Conservation (phyloP, 345 rosid species). For the Luvunga scandens region DNA sequence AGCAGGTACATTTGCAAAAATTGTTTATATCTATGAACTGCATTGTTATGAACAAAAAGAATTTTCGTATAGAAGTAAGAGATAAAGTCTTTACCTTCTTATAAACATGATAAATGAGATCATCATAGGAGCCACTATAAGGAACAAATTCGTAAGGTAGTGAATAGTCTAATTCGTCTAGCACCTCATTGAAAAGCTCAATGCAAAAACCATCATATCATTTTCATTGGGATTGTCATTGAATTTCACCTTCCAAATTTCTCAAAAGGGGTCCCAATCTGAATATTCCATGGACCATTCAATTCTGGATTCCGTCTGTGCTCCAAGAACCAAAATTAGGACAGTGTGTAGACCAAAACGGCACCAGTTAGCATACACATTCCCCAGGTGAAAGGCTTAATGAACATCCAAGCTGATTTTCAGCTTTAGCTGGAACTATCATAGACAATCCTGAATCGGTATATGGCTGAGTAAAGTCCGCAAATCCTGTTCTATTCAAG, state of each 20-base stretch:
- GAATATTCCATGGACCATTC: slow-evolving; percentile 31
- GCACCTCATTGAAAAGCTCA: slow-evolving; percentile 29
- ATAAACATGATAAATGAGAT: slow-evolving; percentile 31
- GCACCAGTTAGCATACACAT: slow-evolving; percentile 49
- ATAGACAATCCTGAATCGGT: slow-evolving; percentile 50
- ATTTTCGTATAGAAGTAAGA: no score
- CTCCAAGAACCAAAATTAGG: slow-evolving; percentile 47
- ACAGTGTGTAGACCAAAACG: slow-evolving; percentile 40
- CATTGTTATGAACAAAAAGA: no score
- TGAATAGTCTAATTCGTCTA: not conserved
- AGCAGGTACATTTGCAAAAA: no score
- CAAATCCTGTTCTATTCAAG: slow-evolving; percentile 29
- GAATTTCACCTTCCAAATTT: slow-evolving; percentile 36
- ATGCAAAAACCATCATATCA: slow-evolving; percentile 47
- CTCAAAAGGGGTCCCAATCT: slow-evolving; percentile 36
- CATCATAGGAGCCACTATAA: slow-evolving; percentile 35
- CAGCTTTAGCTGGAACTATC: slow-evolving; percentile 34
- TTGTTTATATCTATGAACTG: no score
- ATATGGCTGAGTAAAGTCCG: slow-evolving; percentile 54
- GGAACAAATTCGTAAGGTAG: slow-evolving; percentile 25
- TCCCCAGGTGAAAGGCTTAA: slow-evolving; percentile 44
- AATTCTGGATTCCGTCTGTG: slow-evolving; percentile 36
- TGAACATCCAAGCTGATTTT: slow-evolving; percentile 39
- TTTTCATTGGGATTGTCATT: not conserved
- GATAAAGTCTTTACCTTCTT: slow-evolving; percentile 35